phyloP scores from a whole-genome alignment of 495 filamentous ascomycete species.

The Penicillium goetzii region DNA sequence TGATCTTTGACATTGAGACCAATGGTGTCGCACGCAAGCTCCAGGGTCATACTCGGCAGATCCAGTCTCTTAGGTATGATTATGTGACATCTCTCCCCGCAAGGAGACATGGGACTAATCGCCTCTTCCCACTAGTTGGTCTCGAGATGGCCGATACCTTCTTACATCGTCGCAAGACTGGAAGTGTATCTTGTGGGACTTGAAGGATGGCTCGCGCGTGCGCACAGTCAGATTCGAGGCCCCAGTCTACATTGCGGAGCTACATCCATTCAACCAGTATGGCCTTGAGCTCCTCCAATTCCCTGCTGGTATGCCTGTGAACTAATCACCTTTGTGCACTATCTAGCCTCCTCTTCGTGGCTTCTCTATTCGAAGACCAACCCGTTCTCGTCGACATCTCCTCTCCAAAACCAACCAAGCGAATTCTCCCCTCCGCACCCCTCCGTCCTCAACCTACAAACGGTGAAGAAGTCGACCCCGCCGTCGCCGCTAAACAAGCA shows the following conservation, averaged over 20 bases:
- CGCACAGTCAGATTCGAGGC: constrained; percentile 83
- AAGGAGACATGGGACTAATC: neutral
- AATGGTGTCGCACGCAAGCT: constrained; percentile 93
- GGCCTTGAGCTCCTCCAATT: constrained; percentile 28
- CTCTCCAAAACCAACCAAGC: constrained; percentile 65
- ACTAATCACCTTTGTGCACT: constrained; percentile 12
- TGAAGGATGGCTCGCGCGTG: constrained; percentile 70
- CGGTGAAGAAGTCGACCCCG: constrained; percentile 64
- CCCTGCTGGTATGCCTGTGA: neutral
- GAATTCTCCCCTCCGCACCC: constrained; percentile 78
- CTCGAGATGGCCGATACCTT: constrained; percentile 86
- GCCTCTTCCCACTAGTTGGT: constrained; percentile 69
- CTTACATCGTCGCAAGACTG: constrained; percentile 93
- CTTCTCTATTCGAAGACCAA: constrained; percentile 89
- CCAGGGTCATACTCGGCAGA: constrained; percentile 85
- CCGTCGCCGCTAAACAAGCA: constrained; percentile 76
- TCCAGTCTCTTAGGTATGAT: constrained; percentile 73
- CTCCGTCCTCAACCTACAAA: constrained; percentile 61
- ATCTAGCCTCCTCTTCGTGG: constrained; percentile 74
- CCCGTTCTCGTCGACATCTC: constrained; percentile 85
- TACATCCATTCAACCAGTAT: constrained; percentile 90
- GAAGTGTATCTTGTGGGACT: constrained; percentile 94
- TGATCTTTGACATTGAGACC: constrained; percentile 96
- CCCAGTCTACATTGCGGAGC: constrained; percentile 91
- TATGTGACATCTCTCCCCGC: neutral